Percentiles rank a stretch among this genome's conserved stretches.
Evolutionary conservation across 805 yeast species (phyloP).

Genomic region (Yarrowia sp.): DNA sequence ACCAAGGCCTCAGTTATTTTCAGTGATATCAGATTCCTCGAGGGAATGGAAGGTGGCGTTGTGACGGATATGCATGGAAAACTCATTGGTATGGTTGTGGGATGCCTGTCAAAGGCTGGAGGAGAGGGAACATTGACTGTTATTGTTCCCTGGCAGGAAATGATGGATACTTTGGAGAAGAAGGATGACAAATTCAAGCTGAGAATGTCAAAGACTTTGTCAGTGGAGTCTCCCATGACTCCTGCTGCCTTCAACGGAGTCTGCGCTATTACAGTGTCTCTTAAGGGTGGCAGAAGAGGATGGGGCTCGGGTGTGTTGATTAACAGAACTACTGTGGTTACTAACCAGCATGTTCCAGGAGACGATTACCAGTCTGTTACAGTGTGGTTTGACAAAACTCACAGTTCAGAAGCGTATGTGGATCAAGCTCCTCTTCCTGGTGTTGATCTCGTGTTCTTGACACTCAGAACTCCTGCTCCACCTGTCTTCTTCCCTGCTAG

Average conservation of each 20-base stretch:
- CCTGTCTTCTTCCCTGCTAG: conserved; percentile 41
- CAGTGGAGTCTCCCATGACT: conserved; percentile 23
- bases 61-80: conserved; percentile 39
- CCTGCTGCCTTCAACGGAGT: conserved; percentile 23
- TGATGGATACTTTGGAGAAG: conserved; percentile 37
- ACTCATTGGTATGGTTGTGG: conserved; percentile 48
- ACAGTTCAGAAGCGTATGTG: conserved; percentile 37
- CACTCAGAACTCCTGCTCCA: conserved; percentile 40
- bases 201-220: conserved; percentile 16
- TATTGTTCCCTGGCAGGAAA: conserved; percentile 47
- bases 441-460: conserved; percentile 48
- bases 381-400: conserved; percentile 40
- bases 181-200: conserved; percentile 9
- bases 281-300: conserved; percentile 43
- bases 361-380: conserved; percentile 36
- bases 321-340: conserved; percentile 45
- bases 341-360: conserved; percentile 50
- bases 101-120: conserved; percentile 44
- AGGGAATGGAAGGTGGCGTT: conserved; percentile 52
- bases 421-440: conserved; percentile 46
- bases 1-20: conserved; percentile 42
- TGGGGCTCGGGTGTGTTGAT: conserved; percentile 53
- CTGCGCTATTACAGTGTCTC: conserved; percentile 19
- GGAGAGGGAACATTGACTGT: conserved; percentile 50
- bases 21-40: conserved; percentile 48